Percentiles rank a stretch among this genome's conserved stretches.
phyloP scores from a whole-genome alignment of 495 filamentous ascomycete genomes.

The Pseudotulostoma volvatum region DNA sequence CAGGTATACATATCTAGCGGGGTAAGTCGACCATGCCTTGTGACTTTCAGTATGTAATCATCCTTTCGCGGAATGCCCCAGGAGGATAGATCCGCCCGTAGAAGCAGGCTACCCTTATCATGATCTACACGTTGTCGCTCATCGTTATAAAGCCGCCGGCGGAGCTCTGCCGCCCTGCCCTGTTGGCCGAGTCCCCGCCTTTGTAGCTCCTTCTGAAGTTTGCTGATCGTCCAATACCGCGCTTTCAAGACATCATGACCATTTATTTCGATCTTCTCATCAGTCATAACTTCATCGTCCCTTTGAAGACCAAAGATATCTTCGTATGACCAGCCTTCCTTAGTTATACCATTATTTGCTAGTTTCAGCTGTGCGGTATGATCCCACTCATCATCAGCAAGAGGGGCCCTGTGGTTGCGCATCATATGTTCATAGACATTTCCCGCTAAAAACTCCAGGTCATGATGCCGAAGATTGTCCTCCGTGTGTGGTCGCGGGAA shows the following conservation, averaged over 20 bases:
- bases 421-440: conserved; percentile 16
- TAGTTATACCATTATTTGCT: not conserved
- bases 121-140: conserved; percentile 1
- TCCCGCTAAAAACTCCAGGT: conserved; percentile 6
- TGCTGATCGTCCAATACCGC: conserved; percentile 1
- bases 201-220: conserved; percentile 2
- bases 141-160: conserved; percentile 1
- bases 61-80: conserved; percentile 10
- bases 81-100: conserved; percentile 9
- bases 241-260: conserved; percentile 1
- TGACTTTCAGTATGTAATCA: conserved; percentile 7
- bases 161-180: conserved; percentile 1
- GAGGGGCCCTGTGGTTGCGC: conserved; percentile 7
- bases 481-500: conserved; percentile 3
- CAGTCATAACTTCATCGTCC: not conserved
- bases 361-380: not conserved
- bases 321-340: not conserved
- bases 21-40: conserved; percentile 2
- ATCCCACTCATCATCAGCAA: conserved; percentile 1
- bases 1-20: conserved; percentile 22
- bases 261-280: not conserved
- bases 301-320: not conserved
- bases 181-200: not conserved
- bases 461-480: not conserved
- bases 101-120: conserved; percentile 1